These are phyloP conservation scores for Thraustotheca clavata DNA, from an alignment of 352 stramenopile genomes.

Conservation along the genomic window DNA sequence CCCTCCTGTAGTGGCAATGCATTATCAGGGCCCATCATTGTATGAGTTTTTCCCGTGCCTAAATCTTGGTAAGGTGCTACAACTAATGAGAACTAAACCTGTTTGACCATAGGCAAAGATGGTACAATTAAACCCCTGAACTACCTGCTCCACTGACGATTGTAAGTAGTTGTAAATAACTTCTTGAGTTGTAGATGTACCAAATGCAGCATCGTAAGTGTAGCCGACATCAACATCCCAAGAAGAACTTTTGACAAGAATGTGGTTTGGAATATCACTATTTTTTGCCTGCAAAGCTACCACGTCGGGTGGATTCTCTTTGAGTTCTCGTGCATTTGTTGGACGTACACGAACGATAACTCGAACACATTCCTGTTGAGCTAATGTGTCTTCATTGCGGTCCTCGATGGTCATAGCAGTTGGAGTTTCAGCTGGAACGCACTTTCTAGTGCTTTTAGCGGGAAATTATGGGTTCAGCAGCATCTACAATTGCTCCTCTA, in stretches of 20 bases:
- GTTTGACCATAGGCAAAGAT: slow-evolving; percentile 90
- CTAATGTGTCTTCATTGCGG: background rate
- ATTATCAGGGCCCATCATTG: slow-evolving; percentile 48
- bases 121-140: slow-evolving; percentile 85
- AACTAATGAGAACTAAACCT: background rate
- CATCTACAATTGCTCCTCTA: background rate
- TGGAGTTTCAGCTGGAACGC: too few species aligned
- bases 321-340: slow-evolving; percentile 51
- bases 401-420: background rate
- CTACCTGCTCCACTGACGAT: slow-evolving; percentile 63
- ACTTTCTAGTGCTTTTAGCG: too few species aligned
- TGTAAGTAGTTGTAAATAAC: slow-evolving; percentile 69
- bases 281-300: background rate
- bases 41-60: slow-evolving; percentile 84
- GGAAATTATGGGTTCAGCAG: too few species aligned
- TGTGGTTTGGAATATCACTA: background rate
- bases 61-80: background rate
- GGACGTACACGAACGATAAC: slow-evolving; percentile 76
- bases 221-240: slow-evolving; percentile 24
- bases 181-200: slow-evolving; percentile 39
- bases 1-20: background rate
- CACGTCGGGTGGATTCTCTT: background rate
- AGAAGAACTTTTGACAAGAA: background rate
- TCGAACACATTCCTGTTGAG: slow-evolving; percentile 43
- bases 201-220: slow-evolving; percentile 72